phyloP scores from a whole-genome alignment of 306 rosid species.

The Casuarina equisetifolia region DNA sequence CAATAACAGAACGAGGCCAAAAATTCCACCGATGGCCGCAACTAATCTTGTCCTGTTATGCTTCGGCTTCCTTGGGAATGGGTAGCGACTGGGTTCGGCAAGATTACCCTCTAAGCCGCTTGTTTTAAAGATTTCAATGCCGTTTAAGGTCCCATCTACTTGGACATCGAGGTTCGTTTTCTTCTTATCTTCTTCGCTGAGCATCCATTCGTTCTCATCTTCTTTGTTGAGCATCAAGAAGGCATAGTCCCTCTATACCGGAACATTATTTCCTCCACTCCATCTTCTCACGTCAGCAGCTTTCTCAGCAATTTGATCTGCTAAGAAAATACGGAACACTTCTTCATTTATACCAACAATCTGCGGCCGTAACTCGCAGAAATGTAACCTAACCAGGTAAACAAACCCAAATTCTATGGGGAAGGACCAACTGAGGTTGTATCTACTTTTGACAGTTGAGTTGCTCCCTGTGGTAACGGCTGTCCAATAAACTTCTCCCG shows the following conservation, averaged over 20 bases:
- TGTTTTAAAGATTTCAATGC: constrained; percentile 26
- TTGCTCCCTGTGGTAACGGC: neutral
- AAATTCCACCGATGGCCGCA: too few species aligned
- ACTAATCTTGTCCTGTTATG: too few species aligned
- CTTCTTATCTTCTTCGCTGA: neutral
- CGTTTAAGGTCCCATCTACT: constrained; percentile 10
- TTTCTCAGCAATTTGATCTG: neutral
- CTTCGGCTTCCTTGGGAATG: neutral
- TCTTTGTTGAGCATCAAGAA: neutral
- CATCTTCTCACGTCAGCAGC: neutral
- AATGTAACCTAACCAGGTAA: constrained; percentile 49
- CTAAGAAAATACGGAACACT: constrained; percentile 15
- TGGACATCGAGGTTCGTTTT: neutral
- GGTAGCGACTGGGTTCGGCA: constrained; percentile 2
- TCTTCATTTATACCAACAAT: neutral
- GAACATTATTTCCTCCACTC: constrained; percentile 15
- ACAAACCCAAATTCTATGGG: constrained; percentile 42
- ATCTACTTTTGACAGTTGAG: constrained; percentile 6
- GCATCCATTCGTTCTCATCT: too few species aligned
- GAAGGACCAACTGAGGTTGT: constrained; percentile 40
- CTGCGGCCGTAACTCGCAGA: constrained; percentile 11
- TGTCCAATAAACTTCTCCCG: constrained; percentile 27
- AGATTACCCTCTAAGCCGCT: constrained; percentile 5
- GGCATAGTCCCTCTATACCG: neutral
- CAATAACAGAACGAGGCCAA: too few species aligned